A percentile compares a stretch with the other conserved stretches of the same genome.
Conservation (phyloP, 345 rosid species). For the Toxicodendron radicans region DNA sequence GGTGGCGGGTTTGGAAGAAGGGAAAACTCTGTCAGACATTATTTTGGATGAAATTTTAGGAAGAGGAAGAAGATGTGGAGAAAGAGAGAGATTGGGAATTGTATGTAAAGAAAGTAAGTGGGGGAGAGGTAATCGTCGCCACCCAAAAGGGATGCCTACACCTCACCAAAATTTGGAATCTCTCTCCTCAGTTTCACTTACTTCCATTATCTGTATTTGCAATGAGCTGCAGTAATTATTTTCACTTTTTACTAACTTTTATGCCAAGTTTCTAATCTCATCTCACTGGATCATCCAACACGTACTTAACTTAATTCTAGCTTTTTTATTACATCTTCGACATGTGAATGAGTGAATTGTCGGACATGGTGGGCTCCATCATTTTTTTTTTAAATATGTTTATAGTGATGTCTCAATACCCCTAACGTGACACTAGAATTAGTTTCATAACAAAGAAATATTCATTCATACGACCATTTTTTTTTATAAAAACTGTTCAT, state of each 20-base stretch:
- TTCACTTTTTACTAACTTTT: conserved; percentile 5
- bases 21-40: conserved; percentile 75
- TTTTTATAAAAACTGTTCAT: no score
- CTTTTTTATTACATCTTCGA: background rate
- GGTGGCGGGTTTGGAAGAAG: conserved; percentile 59
- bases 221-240: background rate
- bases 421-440: no score
- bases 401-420: no score
- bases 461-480: no score
- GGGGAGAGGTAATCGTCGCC: conserved; percentile 17
- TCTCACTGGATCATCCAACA: background rate
- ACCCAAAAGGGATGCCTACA: conserved; percentile 28
- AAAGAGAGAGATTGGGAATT: background rate
- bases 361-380: conserved; percentile 17
- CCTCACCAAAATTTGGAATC: conserved; percentile 26
- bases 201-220: background rate
- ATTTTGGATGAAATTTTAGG: background rate
- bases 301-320: background rate
- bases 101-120: conserved; percentile 21
- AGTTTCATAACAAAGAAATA: no score
- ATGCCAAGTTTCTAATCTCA: conserved; percentile 15
- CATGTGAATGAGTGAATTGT: conserved; percentile 2
- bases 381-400: no score
- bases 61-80: conserved; percentile 14
- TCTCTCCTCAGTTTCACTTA: background rate